A percentile compares a stretch with the other conserved stretches of the same genome.
These are phyloP conservation scores for Chrysopogon serrulatus DNA, from an alignment of 176 grass and related monocot genomes.

Conservation along the genomic window DNA sequence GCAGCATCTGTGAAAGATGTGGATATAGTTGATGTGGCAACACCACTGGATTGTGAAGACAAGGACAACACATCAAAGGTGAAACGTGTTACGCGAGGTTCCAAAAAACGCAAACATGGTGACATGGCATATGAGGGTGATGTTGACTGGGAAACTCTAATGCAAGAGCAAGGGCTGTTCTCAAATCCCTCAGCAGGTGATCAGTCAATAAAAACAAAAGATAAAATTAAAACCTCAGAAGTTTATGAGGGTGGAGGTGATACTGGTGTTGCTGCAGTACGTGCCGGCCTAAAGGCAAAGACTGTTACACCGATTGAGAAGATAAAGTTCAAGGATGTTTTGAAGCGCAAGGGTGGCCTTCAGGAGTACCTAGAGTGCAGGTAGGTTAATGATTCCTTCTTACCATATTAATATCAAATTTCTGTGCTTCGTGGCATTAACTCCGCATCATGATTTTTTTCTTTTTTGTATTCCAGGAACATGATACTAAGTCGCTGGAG, in stretches of 20 bases:
- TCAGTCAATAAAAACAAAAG: conserved; percentile 57
- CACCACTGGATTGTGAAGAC: conserved; percentile 30
- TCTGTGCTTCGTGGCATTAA: conserved; percentile 10
- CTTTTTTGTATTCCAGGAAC: conserved; percentile 70
- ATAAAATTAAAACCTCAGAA: conserved; percentile 35
- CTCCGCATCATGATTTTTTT: conserved; percentile 23
- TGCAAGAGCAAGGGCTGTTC: conserved; percentile 78
- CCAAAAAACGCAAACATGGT: conserved; percentile 66
- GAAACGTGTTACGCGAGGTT: conserved; percentile 41
- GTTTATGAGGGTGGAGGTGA: conserved; percentile 33
- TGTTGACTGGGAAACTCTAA: conserved; percentile 82
- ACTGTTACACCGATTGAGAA: conserved; percentile 84
- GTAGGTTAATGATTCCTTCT: conserved; percentile 34
- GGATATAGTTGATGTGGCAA: conserved; percentile 27
- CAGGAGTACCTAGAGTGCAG: conserved; percentile 93
- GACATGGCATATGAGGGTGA: conserved; percentile 98
- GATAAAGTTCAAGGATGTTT: conserved; percentile 86
- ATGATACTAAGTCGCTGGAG: conserved; percentile 80
- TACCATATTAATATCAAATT: neutral
- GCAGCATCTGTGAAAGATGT: conserved; percentile 35
- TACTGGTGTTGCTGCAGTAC: conserved; percentile 58
- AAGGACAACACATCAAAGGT: conserved; percentile 43
- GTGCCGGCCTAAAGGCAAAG: conserved; percentile 74
- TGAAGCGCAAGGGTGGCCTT: conserved; percentile 89
- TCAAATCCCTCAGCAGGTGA: conserved; percentile 41